Evolutionary conservation across 1,284 basidiomycete genomes (phyloP), one percentile per base, ranked within the genome.

Genomic region (Cryptococcus sp.): DNA sequence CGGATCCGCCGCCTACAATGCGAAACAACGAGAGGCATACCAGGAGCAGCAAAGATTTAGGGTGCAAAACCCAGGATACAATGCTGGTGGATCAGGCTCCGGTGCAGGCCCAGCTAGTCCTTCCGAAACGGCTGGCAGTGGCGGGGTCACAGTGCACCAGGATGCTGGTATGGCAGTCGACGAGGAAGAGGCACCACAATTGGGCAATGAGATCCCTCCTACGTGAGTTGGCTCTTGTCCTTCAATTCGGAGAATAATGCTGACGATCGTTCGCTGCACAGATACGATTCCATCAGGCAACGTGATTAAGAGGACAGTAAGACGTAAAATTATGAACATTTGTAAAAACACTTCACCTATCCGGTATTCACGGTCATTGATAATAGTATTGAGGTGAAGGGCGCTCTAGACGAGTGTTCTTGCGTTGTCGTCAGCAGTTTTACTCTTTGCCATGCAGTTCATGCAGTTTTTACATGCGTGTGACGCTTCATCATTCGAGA

Each of bases 1-100:
- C 11, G 57, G 51, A 25, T 55, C 46, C 15, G 64, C 52, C 5
- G 66, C 58, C 25, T 71, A 73, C 73, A 57, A 63, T 1, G 61
- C 68, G 13, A 76, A 76, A 63, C 74, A 76, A 63, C 50, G 67
- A 26, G 74, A 76, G 61, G 73, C 73, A 43, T 72, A 70, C 53
- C 66, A 70, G 38, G 73, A 76, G 47, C 55, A 55, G 10, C 68
- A 75, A 55, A 55, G 69, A 20, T 69, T 69, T 62, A 65, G 63
- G 38, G 69, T 73, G 15, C 67, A 66, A 50, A 73, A 72, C 57
- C 66, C 63, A 46, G 29, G 43, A 20, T 25, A 41, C 20, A 20
- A 51, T 34, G 49, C 51, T 8, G 57, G 46, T 39, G 61, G 52
- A 16, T 41, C 55, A 16, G 59, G 63, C 8, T 55, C 54, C 29